Evolutionary conservation across 352 stramenopile genomes (phyloP), one percentile per base, ranked within the genome.

Genomic region (Globisporangium sylvaticum): DNA sequence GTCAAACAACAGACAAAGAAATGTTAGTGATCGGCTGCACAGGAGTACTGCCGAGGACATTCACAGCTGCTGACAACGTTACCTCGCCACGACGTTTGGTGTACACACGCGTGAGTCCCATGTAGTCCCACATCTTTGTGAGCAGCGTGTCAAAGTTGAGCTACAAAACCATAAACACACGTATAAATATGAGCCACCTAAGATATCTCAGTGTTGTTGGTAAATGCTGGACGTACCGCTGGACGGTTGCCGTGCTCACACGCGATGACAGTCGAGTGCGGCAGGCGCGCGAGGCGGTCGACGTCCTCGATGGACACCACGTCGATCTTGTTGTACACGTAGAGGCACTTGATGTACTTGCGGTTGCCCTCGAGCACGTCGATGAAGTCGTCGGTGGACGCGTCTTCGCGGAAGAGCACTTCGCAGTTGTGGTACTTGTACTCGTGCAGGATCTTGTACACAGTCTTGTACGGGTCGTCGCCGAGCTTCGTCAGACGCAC

Each of bases 291-390:
- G 50, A 99, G 83, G 37, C 94, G 88, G 73, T 99, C 97, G 22
- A 99, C 94, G 75, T 99, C 97, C 83, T 99, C 98, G 63, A 99
- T 99, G 8, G 94, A 98, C 62, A 99, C 90, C 18, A 97, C 98
- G 80, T 99, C 98, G 74, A 99, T 98, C 83, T 99, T 99, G 85
- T 99, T 99, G 92, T 99, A 99, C 67, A 99, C 93, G 78, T 99
- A 99, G 55, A 99, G 75, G 71, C 89, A 98, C 87, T 98, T 98
- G 67, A 99, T 98, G 84, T 99, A 99, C 74, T 98, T 98, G 60
- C 95, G 91, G 77, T 99, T 99, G 62, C 97, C 98, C 80, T 99
- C 90, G 64, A 99, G 95, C 29, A 99, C 94, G 84, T 99, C 98
- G 66, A 99, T 99, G 37, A 99, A 76, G 71, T 99, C 93, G 78